Evolutionary conservation across 805 yeast species (phyloP).

Genomic region (Kodamaea laetipori): DNA sequence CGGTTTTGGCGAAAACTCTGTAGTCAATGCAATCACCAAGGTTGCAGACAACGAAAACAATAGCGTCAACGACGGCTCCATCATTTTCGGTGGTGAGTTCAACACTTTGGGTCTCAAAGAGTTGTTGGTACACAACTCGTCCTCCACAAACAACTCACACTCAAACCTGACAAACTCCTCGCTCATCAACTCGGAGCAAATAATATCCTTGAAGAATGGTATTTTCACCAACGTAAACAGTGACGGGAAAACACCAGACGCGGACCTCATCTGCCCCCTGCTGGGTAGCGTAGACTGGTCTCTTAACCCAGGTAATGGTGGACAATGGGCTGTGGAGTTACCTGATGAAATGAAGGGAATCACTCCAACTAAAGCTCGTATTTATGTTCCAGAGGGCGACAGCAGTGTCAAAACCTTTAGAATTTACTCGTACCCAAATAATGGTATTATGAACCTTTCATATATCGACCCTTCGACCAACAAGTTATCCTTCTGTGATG

Average conservation of each 20-base stretch:
- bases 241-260: conserved; percentile 30
- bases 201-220: conserved; percentile 60
- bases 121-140: conserved; percentile 41
- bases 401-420: conserved; percentile 66
- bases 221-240: conserved; percentile 51
- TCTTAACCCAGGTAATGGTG: conserved; percentile 48
- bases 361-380: conserved; percentile 69
- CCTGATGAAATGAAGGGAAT: conserved; percentile 52
- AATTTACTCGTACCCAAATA: conserved; percentile 72
- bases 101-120: conserved; percentile 56
- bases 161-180: conserved; percentile 42
- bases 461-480: conserved; percentile 76
- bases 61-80: conserved; percentile 31
- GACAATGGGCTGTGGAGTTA: conserved; percentile 64
- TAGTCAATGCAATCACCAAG: conserved; percentile 62
- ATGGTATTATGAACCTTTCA: conserved; percentile 89
- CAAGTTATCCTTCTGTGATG: conserved; percentile 68
- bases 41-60: conserved; percentile 30
- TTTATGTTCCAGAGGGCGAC: conserved; percentile 59
- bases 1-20: conserved; percentile 68
- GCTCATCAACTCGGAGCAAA: conserved; percentile 57
- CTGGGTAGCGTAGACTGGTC: conserved; percentile 54
- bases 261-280: conserved; percentile 55
- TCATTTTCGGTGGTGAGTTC: conserved; percentile 83
- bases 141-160: conserved; percentile 28